Percentiles rank a stretch among this genome's conserved stretches.
phyloP scores from a whole-genome alignment of 2,329 filamentous ascomycete genomes.

The Ophiosphaerella narmari region DNA sequence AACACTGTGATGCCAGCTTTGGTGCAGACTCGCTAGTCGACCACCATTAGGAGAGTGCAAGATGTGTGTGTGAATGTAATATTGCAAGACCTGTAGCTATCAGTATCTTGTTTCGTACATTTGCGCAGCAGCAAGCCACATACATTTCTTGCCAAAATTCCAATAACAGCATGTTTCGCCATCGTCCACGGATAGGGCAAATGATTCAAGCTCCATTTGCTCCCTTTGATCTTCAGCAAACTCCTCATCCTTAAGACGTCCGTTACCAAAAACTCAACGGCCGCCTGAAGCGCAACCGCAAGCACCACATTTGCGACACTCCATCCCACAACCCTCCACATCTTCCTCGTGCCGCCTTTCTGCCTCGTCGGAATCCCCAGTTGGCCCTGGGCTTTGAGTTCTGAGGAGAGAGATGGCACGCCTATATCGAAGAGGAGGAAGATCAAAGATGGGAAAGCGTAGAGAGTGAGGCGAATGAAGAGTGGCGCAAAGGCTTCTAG shows the following conservation, averaged over 20 bases:
- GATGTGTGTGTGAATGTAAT: constrained; percentile 72
- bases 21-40: constrained; percentile 49
- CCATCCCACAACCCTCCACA: constrained; percentile 59
- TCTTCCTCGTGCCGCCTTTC: constrained; percentile 46
- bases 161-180: constrained; percentile 58
- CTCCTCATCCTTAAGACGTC: constrained; percentile 59
- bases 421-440: constrained; percentile 75
- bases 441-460: constrained; percentile 71
- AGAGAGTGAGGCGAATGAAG: constrained; percentile 70
- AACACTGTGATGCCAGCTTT: constrained; percentile 63
- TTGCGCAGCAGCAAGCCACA: constrained; percentile 14
- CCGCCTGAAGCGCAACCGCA: constrained; percentile 58
- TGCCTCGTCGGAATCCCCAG: constrained; percentile 52
- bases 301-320: constrained; percentile 61
- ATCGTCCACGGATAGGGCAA: constrained; percentile 68
- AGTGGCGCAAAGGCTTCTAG: constrained; percentile 76
- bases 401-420: constrained; percentile 69
- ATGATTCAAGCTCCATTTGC: constrained; percentile 63
- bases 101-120: constrained; percentile 6
- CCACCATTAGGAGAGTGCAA: constrained; percentile 60
- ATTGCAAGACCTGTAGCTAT: constrained; percentile 62
- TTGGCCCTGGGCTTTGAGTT: constrained; percentile 70
- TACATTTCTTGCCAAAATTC: constrained; percentile 63
- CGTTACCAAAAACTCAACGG: constrained; percentile 60
- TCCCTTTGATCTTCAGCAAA: constrained; percentile 62